Evolutionary conservation across 2,329 filamentous ascomycete species (phyloP), one percentile per base, ranked within the genome.

Genomic region (Zalaria obscura): DNA sequence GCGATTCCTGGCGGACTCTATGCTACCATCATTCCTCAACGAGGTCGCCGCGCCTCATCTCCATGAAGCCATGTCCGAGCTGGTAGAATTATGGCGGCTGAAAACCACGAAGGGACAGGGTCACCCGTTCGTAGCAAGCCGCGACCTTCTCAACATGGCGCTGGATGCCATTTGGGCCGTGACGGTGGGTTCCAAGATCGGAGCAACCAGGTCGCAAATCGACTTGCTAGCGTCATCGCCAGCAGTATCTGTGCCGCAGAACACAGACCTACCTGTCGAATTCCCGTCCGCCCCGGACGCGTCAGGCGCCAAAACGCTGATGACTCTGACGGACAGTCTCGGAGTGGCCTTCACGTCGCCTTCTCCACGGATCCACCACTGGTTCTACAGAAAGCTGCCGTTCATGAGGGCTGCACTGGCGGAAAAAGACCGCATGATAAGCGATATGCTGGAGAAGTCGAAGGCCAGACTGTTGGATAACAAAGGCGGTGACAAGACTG

Each of bases 111-210:
- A 60, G 4, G 59, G 57, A 0, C 11, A 50, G 3, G 53, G 51
- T 1, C 50, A 46, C 18, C 52, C 62, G 1, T 65, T 68, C 40
- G 44, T 45, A 5, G 57, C 53, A 3, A 33, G 40, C 1, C 45
- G 58, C 3, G 64, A 67, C 42, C 51, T 67, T 27, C 48, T 51
- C 42, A 48, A 58, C 27, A 55, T 52, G 0, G 55, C 59, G 0
- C 48, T 67, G 26, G 63, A 67, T 45, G 57, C 52, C 9, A 61
- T 65, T 27, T 66, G 58, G 58, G 59, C 56, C 0, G 56, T 55
- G 5, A 48, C 60, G 0, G 53, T 65, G 9, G 63, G 61, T 3
- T 52, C 55, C 2, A 47, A 59, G n/a, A 51, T 58, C n/a, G 55
- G 57, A 2, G 50, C 58, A 2, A 54, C 46, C n/a, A 41, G 37